phyloP scores from a whole-genome alignment of 2,329 filamentous ascomycete species.

The Penicillium sp. region DNA sequence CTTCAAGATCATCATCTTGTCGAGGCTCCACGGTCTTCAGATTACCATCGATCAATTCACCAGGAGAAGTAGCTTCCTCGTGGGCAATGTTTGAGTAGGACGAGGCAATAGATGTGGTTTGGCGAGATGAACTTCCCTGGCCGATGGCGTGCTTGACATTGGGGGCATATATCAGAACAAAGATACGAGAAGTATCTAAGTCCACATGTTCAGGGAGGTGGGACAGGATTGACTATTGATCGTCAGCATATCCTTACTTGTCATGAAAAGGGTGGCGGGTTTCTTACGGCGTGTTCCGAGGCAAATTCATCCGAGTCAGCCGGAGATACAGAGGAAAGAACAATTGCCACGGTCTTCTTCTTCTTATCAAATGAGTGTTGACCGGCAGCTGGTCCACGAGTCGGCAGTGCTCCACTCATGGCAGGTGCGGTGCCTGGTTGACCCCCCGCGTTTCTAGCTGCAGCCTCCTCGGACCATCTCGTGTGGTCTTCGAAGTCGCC shows the following conservation, averaged over 20 bases:
- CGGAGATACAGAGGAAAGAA: conserved; percentile 70
- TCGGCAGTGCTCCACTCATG: conserved; percentile 33
- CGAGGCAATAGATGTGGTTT: conserved; percentile 66
- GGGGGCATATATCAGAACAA: conserved; percentile 86
- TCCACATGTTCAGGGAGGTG: conserved; percentile 79
- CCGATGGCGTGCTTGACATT: conserved; percentile 62
- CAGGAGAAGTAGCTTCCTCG: conserved; percentile 56
- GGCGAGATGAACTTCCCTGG: conserved; percentile 47
- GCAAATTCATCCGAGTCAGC: conserved; percentile 57
- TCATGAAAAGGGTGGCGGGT: neutral
- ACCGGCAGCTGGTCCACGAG: conserved; percentile 34
- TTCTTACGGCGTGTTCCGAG: conserved; percentile 77
- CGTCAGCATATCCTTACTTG: conserved; percentile 9
- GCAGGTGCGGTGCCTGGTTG: conserved; percentile 25
- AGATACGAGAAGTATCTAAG: conserved; percentile 70
- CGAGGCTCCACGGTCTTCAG: conserved; percentile 48
- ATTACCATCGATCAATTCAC: conserved; percentile 50
- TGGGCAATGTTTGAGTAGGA: conserved; percentile 85
- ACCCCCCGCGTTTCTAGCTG: conserved; percentile 54
- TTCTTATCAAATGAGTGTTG: conserved; percentile 42
- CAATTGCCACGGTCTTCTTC: conserved; percentile 79
- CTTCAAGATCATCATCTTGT: conserved; percentile 48
- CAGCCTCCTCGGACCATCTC: conserved; percentile 88
- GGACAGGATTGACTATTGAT: conserved; percentile 72
- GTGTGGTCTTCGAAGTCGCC: conserved; percentile 80